Evolutionary conservation across 2,329 filamentous ascomycete genomes (phyloP).

Genomic region (Hypoxylon sp.): DNA sequence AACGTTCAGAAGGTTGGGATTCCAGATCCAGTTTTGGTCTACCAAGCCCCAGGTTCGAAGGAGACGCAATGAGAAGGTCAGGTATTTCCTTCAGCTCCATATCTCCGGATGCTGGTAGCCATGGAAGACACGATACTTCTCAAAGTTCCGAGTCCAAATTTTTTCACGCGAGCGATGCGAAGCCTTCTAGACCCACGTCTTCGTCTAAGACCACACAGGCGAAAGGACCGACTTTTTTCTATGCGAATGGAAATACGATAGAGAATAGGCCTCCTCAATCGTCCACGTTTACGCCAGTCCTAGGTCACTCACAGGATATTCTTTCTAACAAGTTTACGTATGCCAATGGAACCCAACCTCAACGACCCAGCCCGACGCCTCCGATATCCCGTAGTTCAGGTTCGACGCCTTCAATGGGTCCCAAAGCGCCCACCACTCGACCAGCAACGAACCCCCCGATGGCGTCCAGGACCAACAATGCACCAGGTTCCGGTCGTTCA

Average conservation of each 20-base stretch:
- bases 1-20: conserved; percentile 57
- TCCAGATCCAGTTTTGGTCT: conserved; percentile 47
- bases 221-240: conserved; percentile 62
- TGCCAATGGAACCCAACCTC: conserved; percentile 70
- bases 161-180: conserved; percentile 88
- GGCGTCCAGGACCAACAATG: conserved; percentile 32
- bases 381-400: conserved; percentile 52
- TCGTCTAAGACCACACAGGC: conserved; percentile 45
- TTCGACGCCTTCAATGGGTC: conserved; percentile 57
- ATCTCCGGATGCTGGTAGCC: conserved; percentile 46
- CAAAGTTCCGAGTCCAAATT: conserved; percentile 70
- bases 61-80: conserved; percentile 43
- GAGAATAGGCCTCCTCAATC: conserved; percentile 50
- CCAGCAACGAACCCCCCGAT: conserved; percentile 47
- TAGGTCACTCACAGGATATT: conserved; percentile 50
- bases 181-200: conserved; percentile 51
- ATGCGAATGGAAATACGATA: conserved; percentile 60
- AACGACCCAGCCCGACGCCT: conserved; percentile 49
- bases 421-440: conserved; percentile 54
- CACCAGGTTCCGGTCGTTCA: conserved; percentile 41
- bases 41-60: conserved; percentile 46
- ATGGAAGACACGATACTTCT: conserved; percentile 42
- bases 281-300: conserved; percentile 47
- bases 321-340: conserved; percentile 76
- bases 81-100: conserved; percentile 53